A percentile compares a stretch with the other conserved stretches of the same genome.
phyloP scores from a whole-genome alignment of 176 grass and related monocot species.

The Puccinellia tenuiflora region DNA sequence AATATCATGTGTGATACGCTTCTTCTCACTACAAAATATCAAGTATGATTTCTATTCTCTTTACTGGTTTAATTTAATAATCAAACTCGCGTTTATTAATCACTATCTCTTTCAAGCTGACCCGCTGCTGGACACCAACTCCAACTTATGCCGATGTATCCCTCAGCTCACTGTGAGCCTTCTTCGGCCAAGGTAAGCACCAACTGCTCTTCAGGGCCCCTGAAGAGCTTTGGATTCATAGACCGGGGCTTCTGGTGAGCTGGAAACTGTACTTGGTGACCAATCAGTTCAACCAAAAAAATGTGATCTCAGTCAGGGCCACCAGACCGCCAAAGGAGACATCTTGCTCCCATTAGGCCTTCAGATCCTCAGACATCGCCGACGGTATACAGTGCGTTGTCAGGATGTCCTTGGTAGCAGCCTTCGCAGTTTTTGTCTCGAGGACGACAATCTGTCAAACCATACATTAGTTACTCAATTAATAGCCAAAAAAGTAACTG shows the following conservation, averaged over 20 bases:
- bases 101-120: slow-evolving; percentile 12
- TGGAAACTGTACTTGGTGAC: neutral
- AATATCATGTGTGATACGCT: neutral
- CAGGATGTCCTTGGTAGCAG: slow-evolving; percentile 80
- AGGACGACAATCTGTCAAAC: slow-evolving; percentile 89
- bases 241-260: neutral
- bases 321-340: neutral
- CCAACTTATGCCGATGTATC: slow-evolving; percentile 21
- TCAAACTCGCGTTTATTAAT: slow-evolving; percentile 1
- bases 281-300: slow-evolving; percentile 24
- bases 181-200: neutral
- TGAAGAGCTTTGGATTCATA: neutral
- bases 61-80: slow-evolving; percentile 15
- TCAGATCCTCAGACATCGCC: slow-evolving; percentile 84
- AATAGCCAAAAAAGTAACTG: neutral
- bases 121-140: slow-evolving; percentile 15
- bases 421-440: slow-evolving; percentile 80
- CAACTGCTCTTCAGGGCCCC: neutral
- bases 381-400: slow-evolving; percentile 89
- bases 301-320: neutral
- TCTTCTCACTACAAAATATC: neutral
- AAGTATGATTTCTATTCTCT: neutral
- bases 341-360: slow-evolving; percentile 35
- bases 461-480: neutral
- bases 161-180: neutral